Conservation (phyloP, 257 asterid species). For the Jaltomata sinuosa region DNA sequence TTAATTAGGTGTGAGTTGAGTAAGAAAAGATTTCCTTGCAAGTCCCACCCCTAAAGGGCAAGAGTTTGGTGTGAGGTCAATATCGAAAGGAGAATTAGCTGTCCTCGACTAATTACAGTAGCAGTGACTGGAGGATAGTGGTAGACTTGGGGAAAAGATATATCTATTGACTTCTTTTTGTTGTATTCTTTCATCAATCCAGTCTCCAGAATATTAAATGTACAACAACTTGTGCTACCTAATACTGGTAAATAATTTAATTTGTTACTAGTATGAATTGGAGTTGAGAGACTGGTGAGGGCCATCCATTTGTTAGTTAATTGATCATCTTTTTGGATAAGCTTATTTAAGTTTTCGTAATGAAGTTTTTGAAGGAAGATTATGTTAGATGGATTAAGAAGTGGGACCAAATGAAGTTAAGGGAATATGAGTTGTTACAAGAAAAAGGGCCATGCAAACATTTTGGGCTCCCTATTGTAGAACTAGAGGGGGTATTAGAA, state of each 20-base stretch:
- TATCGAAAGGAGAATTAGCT: constrained; percentile 1
- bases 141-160: neutral
- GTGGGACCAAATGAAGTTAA: neutral
- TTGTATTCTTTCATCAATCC: neutral
- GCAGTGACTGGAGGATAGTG: neutral
- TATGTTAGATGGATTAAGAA: neutral
- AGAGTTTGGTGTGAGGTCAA: constrained; percentile 5
- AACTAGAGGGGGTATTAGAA: neutral
- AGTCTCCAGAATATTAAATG: neutral
- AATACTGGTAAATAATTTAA: neutral
- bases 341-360: neutral
- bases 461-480: neutral
- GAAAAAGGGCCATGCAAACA: neutral
- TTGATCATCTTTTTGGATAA: neutral
- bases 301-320: neutral
- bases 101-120: neutral
- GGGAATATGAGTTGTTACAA: neutral
- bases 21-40: neutral
- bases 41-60: neutral
- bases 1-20: neutral
- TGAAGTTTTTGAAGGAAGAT: neutral
- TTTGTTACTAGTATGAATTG: neutral
- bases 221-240: neutral
- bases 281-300: neutral
- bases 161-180: neutral